phyloP scores from a whole-genome alignment of 805 yeast genomes.

The Zygoascus ofunaensis region DNA sequence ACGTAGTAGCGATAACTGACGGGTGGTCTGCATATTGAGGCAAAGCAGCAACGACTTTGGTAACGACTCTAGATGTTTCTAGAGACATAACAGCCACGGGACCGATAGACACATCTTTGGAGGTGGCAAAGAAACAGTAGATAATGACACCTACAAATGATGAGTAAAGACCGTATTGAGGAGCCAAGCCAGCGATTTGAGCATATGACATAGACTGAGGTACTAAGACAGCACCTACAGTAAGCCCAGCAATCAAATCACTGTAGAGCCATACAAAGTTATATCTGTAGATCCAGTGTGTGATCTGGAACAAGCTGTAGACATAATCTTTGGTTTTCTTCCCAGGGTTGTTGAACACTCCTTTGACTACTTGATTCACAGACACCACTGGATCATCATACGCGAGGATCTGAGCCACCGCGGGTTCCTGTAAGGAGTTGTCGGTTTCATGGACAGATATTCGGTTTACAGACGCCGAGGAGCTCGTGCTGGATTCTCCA shows the following conservation, averaged over 20 bases:
- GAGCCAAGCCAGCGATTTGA: slow-evolving; percentile 65
- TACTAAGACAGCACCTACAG: slow-evolving; percentile 86
- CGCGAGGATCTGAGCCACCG: slow-evolving; percentile 4
- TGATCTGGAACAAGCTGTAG: slow-evolving; percentile 64
- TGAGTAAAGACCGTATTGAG: slow-evolving; percentile 84
- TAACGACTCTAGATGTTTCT: slow-evolving; percentile 72
- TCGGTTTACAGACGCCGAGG: not conserved
- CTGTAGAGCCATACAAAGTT: slow-evolving; percentile 69
- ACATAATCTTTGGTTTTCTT: slow-evolving; percentile 39
- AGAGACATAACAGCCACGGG: slow-evolving; percentile 95
- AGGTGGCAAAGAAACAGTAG: slow-evolving; percentile 86
- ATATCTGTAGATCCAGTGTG: slow-evolving; percentile 78
- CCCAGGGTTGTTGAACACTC: slow-evolving; percentile 30
- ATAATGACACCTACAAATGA: slow-evolving; percentile 85
- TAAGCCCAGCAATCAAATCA: slow-evolving; percentile 84
- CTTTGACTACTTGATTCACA: slow-evolving; percentile 8
- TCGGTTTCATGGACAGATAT: not conserved
- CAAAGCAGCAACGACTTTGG: slow-evolving; percentile 47
- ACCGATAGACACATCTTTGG: slow-evolving; percentile 91
- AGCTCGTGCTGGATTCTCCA: no score
- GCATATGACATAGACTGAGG: slow-evolving; percentile 98
- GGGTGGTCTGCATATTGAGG: slow-evolving; percentile 37
- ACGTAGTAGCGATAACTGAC: slow-evolving; percentile 69
- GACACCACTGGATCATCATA: slow-evolving; percentile 13
- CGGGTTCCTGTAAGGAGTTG: not conserved